phyloP scores from a whole-genome alignment of 2,329 filamentous ascomycete genomes.

The Celoporthe dispersa region DNA sequence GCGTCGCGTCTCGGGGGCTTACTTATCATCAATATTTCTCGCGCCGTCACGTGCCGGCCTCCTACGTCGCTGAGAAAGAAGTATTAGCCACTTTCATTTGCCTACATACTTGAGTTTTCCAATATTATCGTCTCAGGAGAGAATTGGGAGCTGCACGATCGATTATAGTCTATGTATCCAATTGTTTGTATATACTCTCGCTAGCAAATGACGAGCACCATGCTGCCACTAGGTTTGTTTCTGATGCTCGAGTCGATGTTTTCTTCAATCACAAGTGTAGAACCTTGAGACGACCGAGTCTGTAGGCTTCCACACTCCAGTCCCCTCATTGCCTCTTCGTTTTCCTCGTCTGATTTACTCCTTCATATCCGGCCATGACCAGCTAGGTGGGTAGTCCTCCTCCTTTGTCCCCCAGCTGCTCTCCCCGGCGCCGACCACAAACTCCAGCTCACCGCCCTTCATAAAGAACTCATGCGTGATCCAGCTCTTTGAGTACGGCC shows the following conservation, averaged over 20 bases:
- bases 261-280: neutral
- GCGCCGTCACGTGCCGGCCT: neutral
- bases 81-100: neutral
- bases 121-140: too few relatives aligned
- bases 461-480: slow-evolving; percentile 66
- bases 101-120: neutral
- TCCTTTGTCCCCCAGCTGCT: slow-evolving; percentile 61
- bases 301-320: too few relatives aligned
- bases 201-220: neutral
- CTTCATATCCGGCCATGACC: slow-evolving; percentile 8
- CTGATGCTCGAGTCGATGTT: neutral
- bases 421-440: slow-evolving; percentile 59
- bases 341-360: neutral
- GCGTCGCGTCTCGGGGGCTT: neutral
- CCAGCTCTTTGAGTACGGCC: slow-evolving; percentile 63
- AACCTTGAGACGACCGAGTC: neutral
- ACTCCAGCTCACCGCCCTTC: slow-evolving; percentile 62
- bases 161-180: neutral
- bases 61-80: neutral
- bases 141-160: neutral
- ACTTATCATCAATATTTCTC: neutral
- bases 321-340: too few relatives aligned
- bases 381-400: slow-evolving; percentile 33
- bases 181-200: neutral
- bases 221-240: neutral